phyloP scores from a whole-genome alignment of 176 grass and related monocot species.

The Panicum miliaceum region DNA sequence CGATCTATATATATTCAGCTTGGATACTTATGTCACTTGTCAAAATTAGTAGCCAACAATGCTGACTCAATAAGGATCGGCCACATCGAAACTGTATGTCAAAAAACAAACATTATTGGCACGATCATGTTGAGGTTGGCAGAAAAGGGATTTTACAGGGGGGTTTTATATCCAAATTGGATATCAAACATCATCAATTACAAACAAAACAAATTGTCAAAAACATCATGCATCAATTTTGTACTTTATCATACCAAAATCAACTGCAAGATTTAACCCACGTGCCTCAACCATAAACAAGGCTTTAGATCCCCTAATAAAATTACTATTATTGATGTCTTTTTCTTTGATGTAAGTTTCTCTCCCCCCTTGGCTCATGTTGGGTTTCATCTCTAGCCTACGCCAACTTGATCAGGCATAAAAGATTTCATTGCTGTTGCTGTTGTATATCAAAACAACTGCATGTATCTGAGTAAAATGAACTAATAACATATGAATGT shows the following conservation, averaged over 20 bases:
- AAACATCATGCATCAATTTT: conserved; percentile 13
- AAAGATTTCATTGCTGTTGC: not conserved
- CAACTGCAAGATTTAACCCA: not conserved
- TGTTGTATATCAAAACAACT: not conserved
- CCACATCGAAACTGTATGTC: not conserved
- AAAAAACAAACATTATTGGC: not conserved
- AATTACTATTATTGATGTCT: not conserved
- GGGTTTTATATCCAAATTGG: not conserved
- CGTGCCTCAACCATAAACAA: not conserved
- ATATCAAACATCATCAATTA: not conserved
- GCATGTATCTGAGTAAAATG: not conserved
- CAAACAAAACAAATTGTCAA: not conserved
- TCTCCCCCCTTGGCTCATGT: no score
- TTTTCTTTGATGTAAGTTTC: not conserved
- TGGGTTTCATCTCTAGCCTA: not conserved
- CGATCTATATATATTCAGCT: not conserved
- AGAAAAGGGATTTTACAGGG: not conserved
- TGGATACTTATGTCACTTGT: not conserved
- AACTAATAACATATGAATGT: not conserved
- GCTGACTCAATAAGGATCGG: not conserved
- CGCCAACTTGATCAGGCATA: not conserved
- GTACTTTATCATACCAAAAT: not conserved
- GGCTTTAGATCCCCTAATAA: not conserved
- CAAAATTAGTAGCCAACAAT: not conserved
- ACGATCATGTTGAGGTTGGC: not conserved